Evolutionary conservation across 345 rosid species (phyloP), one percentile per base, ranked within the genome.

Genomic region (Acer saccharum): DNA sequence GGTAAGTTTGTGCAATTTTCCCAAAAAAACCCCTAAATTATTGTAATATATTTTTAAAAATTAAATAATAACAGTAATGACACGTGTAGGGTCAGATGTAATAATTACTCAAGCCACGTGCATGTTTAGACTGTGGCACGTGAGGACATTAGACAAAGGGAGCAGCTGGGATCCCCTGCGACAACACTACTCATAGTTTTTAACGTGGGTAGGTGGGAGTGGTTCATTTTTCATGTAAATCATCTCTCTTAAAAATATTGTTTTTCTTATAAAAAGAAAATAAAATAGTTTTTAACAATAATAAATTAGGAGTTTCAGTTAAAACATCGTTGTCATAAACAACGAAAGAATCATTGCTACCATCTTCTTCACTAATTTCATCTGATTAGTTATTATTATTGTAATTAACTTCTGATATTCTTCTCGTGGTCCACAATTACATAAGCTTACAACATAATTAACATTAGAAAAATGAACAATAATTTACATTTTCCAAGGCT

Each of bases 311-410:
- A 4, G 78, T 18, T 77, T 78, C 84, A 50, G 85, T 46, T 84
- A 68, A 58, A 46, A 74, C 85, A 43, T 65, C 52, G 76, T 67
- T 84, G 72, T 84, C 87, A 68, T 18, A 57, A 35, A 66, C 84
- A 79, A 71, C 75, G 25, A 79, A 65, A 65, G 71, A 73, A 81
- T 81, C 81, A 84, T 84, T 58, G 77, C 66, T 71, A 1, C 82
- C 83, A 77, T 41, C 55, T 35, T 35, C 75, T 35, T 69, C 73
- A 11, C 70, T 67, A 71, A 25, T 16, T 73, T 74, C 43, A 52
- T 29, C 65, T 52, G 64, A 68, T 65, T 68, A 58, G 62, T 62
- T 52, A 23, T 7, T 44, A 32, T 25, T 52, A 5, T 21, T 55
- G 2, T 52, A 46, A 65, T 65, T 74, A 48, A n/a, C 18, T 9